Percentiles rank a stretch among this genome's conserved stretches.
Evolutionary conservation across 108 stramenopile species (phyloP).

Genomic region (Conticribra weissflogii): DNA sequence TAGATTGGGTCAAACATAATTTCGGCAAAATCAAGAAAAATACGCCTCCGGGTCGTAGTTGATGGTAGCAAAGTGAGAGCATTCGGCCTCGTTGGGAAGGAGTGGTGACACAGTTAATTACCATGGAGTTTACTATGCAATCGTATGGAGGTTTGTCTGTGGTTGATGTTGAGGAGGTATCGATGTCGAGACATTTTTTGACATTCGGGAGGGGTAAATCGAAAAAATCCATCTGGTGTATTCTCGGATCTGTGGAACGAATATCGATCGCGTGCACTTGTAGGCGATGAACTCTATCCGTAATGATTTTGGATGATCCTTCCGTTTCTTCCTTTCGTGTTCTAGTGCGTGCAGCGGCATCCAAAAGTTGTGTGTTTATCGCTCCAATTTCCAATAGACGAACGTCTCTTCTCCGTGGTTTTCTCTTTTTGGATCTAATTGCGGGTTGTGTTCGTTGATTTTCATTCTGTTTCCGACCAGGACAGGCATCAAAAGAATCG

Average conservation of each 20-base stretch:
- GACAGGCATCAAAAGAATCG: too few species aligned
- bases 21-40: slow-evolving; percentile 83
- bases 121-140: slow-evolving; percentile 84
- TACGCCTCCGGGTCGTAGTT: slow-evolving; percentile 76
- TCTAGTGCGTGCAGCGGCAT: slow-evolving; percentile 63
- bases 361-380: slow-evolving; percentile 91
- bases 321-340: slow-evolving; percentile 17
- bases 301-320: neutral
- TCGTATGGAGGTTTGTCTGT: slow-evolving; percentile 18
- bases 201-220: slow-evolving; percentile 47
- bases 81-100: slow-evolving; percentile 81
- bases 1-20: slow-evolving; percentile 74
- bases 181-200: neutral
- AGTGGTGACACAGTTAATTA: slow-evolving; percentile 91
- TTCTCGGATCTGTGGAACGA: slow-evolving; percentile 71
- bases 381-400: slow-evolving; percentile 94
- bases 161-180: slow-evolving; percentile 2
- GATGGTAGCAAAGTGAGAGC: slow-evolving; percentile 73
- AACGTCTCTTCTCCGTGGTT: slow-evolving; percentile 49
- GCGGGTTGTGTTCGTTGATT: slow-evolving; percentile 9
- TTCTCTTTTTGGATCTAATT: slow-evolving; percentile 22
- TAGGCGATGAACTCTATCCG: slow-evolving; percentile 54
- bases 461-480: neutral
- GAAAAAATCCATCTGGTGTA: slow-evolving; percentile 91
- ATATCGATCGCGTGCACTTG: slow-evolving; percentile 89